Conservation (phyloP, 2,329 filamentous ascomycete species). For the Fusarium duplospermum region DNA sequence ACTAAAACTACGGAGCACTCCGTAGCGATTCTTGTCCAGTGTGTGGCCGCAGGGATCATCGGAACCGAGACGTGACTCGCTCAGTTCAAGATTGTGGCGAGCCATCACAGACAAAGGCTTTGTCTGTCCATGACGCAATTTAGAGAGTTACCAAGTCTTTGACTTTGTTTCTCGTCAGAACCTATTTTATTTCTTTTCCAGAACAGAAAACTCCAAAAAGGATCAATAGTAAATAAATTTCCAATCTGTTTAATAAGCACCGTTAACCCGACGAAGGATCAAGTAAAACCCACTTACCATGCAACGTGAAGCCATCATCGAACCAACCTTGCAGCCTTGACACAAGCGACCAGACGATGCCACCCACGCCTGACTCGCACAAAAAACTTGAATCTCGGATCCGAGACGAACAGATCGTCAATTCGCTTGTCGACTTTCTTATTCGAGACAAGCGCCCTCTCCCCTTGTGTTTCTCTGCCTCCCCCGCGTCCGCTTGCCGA, state of each 20-base stretch:
- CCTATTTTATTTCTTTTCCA: background rate
- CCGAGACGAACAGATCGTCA: conserved; percentile 13
- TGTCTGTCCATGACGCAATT: conserved; percentile 11
- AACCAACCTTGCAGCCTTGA: conserved; percentile 1
- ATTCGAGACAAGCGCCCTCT: conserved; percentile 32
- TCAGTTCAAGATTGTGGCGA: background rate
- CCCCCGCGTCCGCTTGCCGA: background rate
- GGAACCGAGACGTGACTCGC: conserved; percentile 30
- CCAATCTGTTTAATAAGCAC: background rate
- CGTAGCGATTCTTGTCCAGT: background rate
- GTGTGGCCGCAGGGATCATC: conserved; percentile 17
- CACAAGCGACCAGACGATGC: background rate
- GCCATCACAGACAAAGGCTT: background rate
- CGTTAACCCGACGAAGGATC: background rate
- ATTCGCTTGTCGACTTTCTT: conserved; percentile 15
- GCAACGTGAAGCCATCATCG: background rate
- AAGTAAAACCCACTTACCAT: background rate
- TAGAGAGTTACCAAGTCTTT: background rate
- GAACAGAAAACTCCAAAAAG: background rate
- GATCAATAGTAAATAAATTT: background rate
- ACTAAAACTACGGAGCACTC: background rate
- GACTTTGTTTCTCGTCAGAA: background rate
- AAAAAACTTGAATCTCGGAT: conserved; percentile 27
- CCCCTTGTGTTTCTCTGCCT: background rate
- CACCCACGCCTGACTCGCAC: background rate